A percentile compares a stretch with the other conserved stretches of the same genome.
Conservation (phyloP, 2,329 filamentous ascomycete species). For the Penicillium sp. region DNA sequence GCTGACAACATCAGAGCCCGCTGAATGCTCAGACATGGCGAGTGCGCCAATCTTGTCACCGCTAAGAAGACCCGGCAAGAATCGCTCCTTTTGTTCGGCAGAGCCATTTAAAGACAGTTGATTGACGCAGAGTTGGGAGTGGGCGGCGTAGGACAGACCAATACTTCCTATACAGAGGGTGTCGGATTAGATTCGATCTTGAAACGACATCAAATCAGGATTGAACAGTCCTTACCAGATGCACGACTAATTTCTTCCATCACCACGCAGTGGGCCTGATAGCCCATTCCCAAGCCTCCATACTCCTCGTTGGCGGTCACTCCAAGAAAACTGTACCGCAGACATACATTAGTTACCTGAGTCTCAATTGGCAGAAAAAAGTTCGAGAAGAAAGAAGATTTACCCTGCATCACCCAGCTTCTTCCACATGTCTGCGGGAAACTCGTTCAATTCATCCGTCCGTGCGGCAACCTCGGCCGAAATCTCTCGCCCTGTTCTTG, state of each 20-base stretch:
- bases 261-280: conserved; percentile 93
- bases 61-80: conserved; percentile 77
- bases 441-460: conserved; percentile 85
- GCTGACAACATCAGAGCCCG: conserved; percentile 90
- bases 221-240: conserved; percentile 58
- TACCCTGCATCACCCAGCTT: conserved; percentile 85
- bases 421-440: conserved; percentile 88
- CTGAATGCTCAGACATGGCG: conserved; percentile 91
- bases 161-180: conserved; percentile 40
- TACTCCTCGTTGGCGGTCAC: conserved; percentile 93
- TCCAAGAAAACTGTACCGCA: conserved; percentile 69
- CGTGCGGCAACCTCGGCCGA: conserved; percentile 76
- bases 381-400: not conserved
- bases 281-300: conserved; percentile 87
- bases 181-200: not conserved
- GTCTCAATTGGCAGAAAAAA: too few species aligned
- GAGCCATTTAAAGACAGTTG: conserved; percentile 90
- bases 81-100: conserved; percentile 75
- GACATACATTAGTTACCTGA: conserved; percentile 1
- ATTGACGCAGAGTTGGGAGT: conserved; percentile 95
- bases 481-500: conserved; percentile 71
- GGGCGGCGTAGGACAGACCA: conserved; percentile 89
- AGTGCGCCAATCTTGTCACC: conserved; percentile 83
- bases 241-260: conserved; percentile 94
- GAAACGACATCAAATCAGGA: not conserved